These are phyloP conservation scores for Amphicarpaea edgeworthii DNA, from an alignment of 306 rosid genomes.

Conservation along the genomic window DNA sequence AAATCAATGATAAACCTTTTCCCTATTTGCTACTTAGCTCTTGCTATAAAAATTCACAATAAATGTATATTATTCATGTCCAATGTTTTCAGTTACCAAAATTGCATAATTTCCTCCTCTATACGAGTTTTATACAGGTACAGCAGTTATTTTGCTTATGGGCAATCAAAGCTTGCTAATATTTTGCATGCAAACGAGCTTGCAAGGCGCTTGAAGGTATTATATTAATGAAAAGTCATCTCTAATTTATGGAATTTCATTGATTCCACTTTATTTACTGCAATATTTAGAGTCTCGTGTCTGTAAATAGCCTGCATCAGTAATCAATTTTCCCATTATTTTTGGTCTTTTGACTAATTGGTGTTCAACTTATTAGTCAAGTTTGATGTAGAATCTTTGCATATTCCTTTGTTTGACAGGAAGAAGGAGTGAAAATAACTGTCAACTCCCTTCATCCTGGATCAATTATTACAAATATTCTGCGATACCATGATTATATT, in stretches of 20 bases:
- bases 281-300: constrained; percentile 1
- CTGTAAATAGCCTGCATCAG: constrained; percentile 26
- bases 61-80: constrained; percentile 28
- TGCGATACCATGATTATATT: constrained; percentile 57
- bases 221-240: constrained; percentile 13
- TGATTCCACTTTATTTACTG: constrained; percentile 24
- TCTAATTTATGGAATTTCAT: constrained; percentile 18
- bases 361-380: constrained; percentile 14
- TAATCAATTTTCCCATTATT: constrained; percentile 23
- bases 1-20: constrained; percentile 26
- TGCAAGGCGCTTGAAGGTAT: constrained; percentile 81
- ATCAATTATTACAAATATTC: constrained; percentile 70
- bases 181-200: constrained; percentile 84
- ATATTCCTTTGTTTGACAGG: constrained; percentile 52
- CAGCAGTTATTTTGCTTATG: constrained; percentile 63
- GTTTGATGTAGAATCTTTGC: constrained; percentile 30
- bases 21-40: neutral
- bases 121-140: constrained; percentile 57
- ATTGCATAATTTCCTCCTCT: constrained; percentile 7
- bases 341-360: constrained; percentile 27
- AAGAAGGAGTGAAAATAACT: constrained; percentile 77
- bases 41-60: neutral
- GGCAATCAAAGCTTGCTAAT: constrained; percentile 87
- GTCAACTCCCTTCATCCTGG: constrained; percentile 87
- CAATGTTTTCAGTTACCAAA: constrained; percentile 14